These are phyloP conservation scores for Chiua sp. DNA, from an alignment of 1,284 basidiomycete genomes.

Conservation along the genomic window DNA sequence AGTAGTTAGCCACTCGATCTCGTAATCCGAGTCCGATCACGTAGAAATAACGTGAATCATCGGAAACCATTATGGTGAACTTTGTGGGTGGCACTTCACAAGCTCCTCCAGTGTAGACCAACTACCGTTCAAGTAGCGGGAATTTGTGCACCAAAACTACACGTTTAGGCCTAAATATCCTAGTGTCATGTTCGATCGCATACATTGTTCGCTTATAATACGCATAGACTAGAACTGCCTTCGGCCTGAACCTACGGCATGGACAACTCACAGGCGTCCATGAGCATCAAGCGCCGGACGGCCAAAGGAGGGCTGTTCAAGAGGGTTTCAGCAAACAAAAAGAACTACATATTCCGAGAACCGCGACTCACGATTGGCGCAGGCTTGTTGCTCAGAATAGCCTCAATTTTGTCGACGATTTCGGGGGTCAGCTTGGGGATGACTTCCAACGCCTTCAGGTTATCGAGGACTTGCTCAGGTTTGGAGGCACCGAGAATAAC, in stretches of 20 bases:
- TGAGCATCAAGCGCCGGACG: slow-evolving; percentile 38
- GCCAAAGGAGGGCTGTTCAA: slow-evolving; percentile 31
- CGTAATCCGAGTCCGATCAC: no score
- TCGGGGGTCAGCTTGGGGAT: slow-evolving; percentile 63
- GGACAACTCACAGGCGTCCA: slow-evolving; percentile 24
- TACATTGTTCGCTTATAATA: not conserved
- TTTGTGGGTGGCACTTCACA: no score
- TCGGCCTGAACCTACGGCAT: not conserved
- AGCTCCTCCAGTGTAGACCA: no score
- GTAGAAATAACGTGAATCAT: no score
- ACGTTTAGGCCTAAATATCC: no score
- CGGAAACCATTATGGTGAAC: no score
- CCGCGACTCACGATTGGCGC: slow-evolving; percentile 33
- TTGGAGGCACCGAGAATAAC: slow-evolving; percentile 73
- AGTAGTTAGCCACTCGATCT: no score
- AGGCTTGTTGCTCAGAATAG: slow-evolving; percentile 54
- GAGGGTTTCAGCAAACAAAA: not conserved
- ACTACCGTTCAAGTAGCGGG: no score
- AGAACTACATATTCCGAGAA: not conserved
- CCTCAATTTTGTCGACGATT: slow-evolving; percentile 59
- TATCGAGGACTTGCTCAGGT: slow-evolving; percentile 59
- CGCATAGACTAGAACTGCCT: not conserved
- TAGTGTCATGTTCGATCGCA: not conserved
- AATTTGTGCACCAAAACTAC: no score
- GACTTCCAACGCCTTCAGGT: slow-evolving; percentile 68